A percentile compares a stretch with the other conserved stretches of the same genome.
Evolutionary conservation across 805 yeast species (phyloP).

Genomic region (Pachysolen tannophilus): DNA sequence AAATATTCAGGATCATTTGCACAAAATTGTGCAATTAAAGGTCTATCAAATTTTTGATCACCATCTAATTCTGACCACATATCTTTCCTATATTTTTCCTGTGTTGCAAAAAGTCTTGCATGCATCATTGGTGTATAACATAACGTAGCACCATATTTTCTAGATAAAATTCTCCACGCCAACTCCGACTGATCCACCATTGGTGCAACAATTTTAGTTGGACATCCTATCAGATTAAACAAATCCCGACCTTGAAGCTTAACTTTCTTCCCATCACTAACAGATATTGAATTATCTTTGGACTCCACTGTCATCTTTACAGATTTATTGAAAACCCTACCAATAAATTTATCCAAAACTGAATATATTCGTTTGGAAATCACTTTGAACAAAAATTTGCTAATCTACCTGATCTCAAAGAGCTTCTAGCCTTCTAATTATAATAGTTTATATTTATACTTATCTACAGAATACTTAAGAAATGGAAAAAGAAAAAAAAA

Average conservation of each 20-base stretch:
- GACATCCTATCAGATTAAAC: slow-evolving; percentile 61
- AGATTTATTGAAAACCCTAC: no score
- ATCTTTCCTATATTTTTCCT: slow-evolving; percentile 68
- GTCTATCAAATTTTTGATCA: slow-evolving; percentile 58
- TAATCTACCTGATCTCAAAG: no score
- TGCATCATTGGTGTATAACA: slow-evolving; percentile 98
- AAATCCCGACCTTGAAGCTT: slow-evolving; percentile 57
- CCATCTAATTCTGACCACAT: slow-evolving; percentile 76
- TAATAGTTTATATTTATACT: no score
- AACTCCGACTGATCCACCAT: slow-evolving; percentile 97
- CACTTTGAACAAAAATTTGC: no score
- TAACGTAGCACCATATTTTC: slow-evolving; percentile 85
- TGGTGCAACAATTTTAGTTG: slow-evolving; percentile 88
- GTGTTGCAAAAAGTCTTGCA: slow-evolving; percentile 81
- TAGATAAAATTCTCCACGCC: slow-evolving; percentile 86
- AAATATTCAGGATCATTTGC: slow-evolving; percentile 90
- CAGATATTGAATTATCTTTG: no score
- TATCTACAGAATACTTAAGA: no score
- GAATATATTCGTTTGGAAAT: no score
- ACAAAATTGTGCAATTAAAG: slow-evolving; percentile 90
- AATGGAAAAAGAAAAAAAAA: no score
- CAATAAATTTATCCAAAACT: no score
- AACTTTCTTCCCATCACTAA: no score
- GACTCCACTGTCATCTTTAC: no score
- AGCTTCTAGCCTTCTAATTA: no score